Percentiles rank a stretch among this genome's conserved stretches.
Conservation (phyloP, 2,329 filamentous ascomycete genomes). For the Claviceps africana region DNA sequence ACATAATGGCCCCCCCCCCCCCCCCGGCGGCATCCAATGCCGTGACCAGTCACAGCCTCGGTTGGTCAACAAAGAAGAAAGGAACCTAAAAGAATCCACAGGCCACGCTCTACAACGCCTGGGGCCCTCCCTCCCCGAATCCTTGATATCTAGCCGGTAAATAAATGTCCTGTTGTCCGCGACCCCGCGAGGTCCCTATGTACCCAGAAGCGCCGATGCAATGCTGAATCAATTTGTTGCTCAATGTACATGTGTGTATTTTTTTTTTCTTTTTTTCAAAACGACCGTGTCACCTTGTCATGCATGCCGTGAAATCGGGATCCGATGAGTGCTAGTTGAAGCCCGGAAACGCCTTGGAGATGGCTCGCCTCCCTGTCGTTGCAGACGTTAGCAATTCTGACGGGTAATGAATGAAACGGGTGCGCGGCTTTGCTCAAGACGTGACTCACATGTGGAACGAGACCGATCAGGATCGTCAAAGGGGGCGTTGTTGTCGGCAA, state of each 20-base stretch:
- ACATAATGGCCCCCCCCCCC: too few relatives aligned
- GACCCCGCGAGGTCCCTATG: background rate
- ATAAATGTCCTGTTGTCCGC: background rate
- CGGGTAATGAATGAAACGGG: too few relatives aligned
- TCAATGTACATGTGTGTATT: background rate
- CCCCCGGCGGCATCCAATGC: too few relatives aligned
- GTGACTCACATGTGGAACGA: slow-evolving; percentile 24
- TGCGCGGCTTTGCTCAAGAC: background rate
- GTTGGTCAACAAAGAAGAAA: background rate
- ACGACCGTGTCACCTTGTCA: slow-evolving; percentile 2
- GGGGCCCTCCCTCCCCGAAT: background rate
- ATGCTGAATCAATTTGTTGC: background rate
- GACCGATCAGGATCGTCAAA: slow-evolving; percentile 28
- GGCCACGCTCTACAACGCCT: background rate
- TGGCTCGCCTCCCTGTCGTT: slow-evolving; percentile 4
- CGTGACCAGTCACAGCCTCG: background rate
- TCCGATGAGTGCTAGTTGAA: slow-evolving; percentile 1
- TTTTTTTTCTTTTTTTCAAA: too few relatives aligned
- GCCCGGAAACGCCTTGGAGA: slow-evolving; percentile 7
- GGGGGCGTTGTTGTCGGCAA: slow-evolving; percentile 28
- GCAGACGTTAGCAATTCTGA: background rate
- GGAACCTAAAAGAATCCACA: background rate
- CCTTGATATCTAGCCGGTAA: slow-evolving; percentile 2
- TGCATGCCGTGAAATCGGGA: background rate
- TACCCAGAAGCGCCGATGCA: slow-evolving; percentile 2